Evolutionary conservation across 805 yeast genomes (phyloP), one percentile per base, ranked within the genome.

Genomic region (Candida ortonii): DNA sequence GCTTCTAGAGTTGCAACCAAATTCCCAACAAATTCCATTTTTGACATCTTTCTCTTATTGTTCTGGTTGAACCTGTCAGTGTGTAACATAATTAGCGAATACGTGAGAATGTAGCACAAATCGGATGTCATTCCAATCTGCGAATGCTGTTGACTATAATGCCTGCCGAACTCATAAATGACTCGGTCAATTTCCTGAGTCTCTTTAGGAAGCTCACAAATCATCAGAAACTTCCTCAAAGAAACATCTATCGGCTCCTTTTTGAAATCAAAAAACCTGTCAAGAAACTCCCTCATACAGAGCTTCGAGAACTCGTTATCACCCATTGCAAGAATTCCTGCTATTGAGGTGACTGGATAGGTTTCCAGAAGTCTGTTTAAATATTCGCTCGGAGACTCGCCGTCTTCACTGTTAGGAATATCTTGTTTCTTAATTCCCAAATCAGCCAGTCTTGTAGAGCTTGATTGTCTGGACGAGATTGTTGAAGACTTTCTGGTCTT

Each of bases 111-210:
- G 49, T 81, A 80, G 7, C 81, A 75, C 26, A 77, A 76, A 37
- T 80, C 84, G 1, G 47, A 46, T 12, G 55, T 52, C n/a, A 50
- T 32, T 21, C 64, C 71, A 8, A 65, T 33, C 7, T 50, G 51
- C 0, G 64, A 63, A 41, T 73, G 71, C 35, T 54, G 68, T 18
- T 58, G 51, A 39, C 66, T 67, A 53, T 76, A 84, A 16, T 71
- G 65, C 18, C 50, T 52, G 7, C 84, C 71, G 55, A 84, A 79
- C 20, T 69, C 69, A 33, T 71, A 73, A 25, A 84, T 59, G 3
- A 80, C 68, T 29, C 88, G 63, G 47, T 84, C 90, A 32, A 84
- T 83, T 50, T 84, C 89, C 52, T 83, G 90, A 0, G 86, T 64
- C 49, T 84, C 93, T 41, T 67, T 70, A 0, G 93, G 93, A 16